phyloP scores from a whole-genome alignment of 2,329 filamentous ascomycete genomes.

The Chaetomiaceae sp. region DNA sequence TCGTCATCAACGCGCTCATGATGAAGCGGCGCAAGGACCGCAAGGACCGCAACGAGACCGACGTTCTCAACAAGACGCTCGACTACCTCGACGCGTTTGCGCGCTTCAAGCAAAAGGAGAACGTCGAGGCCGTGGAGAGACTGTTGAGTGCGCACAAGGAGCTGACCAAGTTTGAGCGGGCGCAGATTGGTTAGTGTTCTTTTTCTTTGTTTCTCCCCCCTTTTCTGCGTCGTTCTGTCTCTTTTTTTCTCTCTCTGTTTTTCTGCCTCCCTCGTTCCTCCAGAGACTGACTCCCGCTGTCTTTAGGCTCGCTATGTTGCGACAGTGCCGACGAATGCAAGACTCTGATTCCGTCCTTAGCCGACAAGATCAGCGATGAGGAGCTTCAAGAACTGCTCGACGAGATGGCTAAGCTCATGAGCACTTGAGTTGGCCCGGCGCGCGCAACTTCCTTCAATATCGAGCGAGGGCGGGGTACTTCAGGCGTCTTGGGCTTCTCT shows the following conservation, averaged over 20 bases:
- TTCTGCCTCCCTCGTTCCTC: background rate
- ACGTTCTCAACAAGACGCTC: slow-evolving; percentile 82
- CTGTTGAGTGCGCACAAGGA: slow-evolving; percentile 74
- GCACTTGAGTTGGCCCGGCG: slow-evolving; percentile 21
- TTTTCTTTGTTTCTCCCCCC: background rate
- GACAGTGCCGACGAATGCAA: slow-evolving; percentile 93
- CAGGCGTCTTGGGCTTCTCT: background rate
- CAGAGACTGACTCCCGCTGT: background rate
- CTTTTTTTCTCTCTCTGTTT: background rate
- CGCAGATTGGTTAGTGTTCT: slow-evolving; percentile 67
- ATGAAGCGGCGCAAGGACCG: slow-evolving; percentile 72
- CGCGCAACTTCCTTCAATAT: background rate
- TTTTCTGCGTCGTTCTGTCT: background rate
- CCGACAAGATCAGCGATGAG: slow-evolving; percentile 85
- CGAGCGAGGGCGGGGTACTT: too few species aligned
- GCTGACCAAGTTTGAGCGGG: slow-evolving; percentile 87
- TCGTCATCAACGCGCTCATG: slow-evolving; percentile 87
- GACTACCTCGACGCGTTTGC: slow-evolving; percentile 94
- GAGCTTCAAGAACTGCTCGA: slow-evolving; percentile 83
- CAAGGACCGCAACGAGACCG: slow-evolving; percentile 79
- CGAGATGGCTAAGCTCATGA: slow-evolving; percentile 77
- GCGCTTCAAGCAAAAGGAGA: slow-evolving; percentile 91
- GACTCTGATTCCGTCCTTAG: slow-evolving; percentile 83
- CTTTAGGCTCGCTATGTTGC: slow-evolving; percentile 87
- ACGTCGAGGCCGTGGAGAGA: slow-evolving; percentile 89